Evolutionary conservation across 257 asterid genomes (phyloP), one percentile per base, ranked within the genome.

Genomic region (Salvia miltiorrhiza): DNA sequence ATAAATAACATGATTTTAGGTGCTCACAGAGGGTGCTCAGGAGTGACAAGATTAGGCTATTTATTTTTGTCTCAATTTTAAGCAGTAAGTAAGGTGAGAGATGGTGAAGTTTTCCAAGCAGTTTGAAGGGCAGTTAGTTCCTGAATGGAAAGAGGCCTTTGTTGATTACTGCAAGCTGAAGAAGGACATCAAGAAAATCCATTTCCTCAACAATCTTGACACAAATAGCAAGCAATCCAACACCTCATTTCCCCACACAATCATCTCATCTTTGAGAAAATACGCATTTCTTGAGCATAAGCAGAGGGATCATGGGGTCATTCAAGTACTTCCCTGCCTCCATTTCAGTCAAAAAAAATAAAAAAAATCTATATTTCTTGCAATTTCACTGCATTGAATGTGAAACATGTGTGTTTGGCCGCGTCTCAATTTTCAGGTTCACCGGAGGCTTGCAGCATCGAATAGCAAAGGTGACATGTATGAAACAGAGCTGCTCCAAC

Each of bases 61-160:
- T 73, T n/a, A n/a, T 44, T 62, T 30, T 11, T 4, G 12, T 23
- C 11, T 35, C 16, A 39, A 1, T 19, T 35, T 35, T 23, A 50
- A 57, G 64, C 32, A 33, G 45, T n/a, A 57, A 23, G 7, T 9
- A 17, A 9, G n/a, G 16, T 23, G 28, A 76, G 65, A 61, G 40
- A 92, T 93, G 97, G 97, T 93, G 86, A 93, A 93, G 69, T 93
- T 93, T 47, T 75, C 89, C 24, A 93, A 88, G 82, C 97, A 93
- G 70, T 93, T 88, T 64, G 98, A 93, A 76, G 97, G 87, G 1
- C 97, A 88, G 57, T 69, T 93, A 54, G 84, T 93, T 50, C 96
- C 97, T 1, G 98, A 93, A 81, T 93, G 98, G 98, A 93, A 88
- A 70, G 98, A 93, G 49, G 98, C 97, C 30, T 93, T 90, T 56